phyloP scores from a whole-genome alignment of 2,329 filamentous ascomycete genomes.

The Podosphaera aphanis region DNA sequence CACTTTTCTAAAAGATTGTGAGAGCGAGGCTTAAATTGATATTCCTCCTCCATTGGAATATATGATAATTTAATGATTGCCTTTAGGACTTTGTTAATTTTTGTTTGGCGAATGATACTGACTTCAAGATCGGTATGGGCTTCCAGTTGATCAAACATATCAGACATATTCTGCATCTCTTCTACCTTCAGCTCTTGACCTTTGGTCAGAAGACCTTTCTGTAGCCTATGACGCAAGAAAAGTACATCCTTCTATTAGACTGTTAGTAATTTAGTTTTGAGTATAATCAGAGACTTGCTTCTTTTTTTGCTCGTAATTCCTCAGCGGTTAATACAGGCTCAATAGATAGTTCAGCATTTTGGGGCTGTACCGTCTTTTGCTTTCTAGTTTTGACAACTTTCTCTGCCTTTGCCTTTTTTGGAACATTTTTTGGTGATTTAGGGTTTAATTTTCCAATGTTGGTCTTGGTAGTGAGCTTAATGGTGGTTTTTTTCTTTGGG shows the following conservation, averaged over 20 bases:
- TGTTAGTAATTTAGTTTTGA: not conserved
- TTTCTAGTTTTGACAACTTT: slow-evolving; percentile 29
- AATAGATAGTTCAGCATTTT: slow-evolving; percentile 25
- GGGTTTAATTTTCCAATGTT: slow-evolving; percentile 24
- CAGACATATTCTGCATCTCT: slow-evolving; percentile 58
- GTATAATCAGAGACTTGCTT: slow-evolving; percentile 23
- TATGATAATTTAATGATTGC: slow-evolving; percentile 62
- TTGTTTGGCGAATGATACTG: slow-evolving; percentile 69
- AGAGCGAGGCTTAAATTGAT: slow-evolving; percentile 68
- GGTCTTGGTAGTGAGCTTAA: slow-evolving; percentile 43
- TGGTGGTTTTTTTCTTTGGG: slow-evolving; percentile 21
- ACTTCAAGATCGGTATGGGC: slow-evolving; percentile 61
- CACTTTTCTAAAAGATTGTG: slow-evolving; percentile 63
- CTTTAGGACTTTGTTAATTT: slow-evolving; percentile 97
- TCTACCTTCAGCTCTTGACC: slow-evolving; percentile 71
- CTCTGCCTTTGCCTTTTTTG: slow-evolving; percentile 20
- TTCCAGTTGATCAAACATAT: slow-evolving; percentile 62
- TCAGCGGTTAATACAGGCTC: slow-evolving; percentile 34
- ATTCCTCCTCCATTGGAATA: slow-evolving; percentile 76
- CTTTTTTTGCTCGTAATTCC: slow-evolving; percentile 33
- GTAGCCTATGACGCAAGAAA: slow-evolving; percentile 80
- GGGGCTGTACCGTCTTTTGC: slow-evolving; percentile 16
- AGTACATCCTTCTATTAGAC: slow-evolving; percentile 48
- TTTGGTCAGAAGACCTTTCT: slow-evolving; percentile 74
- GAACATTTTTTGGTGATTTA: slow-evolving; percentile 11